These are phyloP conservation scores for Parathielavia appendiculata DNA, from an alignment of 495 filamentous ascomycete species.

Conservation along the genomic window DNA sequence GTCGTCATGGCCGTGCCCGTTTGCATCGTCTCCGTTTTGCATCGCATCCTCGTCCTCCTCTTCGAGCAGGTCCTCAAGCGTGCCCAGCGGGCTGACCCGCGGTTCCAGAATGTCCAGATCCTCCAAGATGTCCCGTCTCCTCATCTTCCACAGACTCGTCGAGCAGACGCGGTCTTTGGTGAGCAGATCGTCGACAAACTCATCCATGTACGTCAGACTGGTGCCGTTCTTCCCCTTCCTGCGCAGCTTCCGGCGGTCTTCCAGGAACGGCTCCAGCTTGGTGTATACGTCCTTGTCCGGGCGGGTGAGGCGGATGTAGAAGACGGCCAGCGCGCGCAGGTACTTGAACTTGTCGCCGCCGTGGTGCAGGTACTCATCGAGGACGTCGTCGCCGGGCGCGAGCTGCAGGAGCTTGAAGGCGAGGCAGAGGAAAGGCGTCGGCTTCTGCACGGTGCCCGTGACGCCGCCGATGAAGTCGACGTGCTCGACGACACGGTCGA, in stretches of 20 bases:
- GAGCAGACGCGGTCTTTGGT: conserved; percentile 86
- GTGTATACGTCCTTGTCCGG: conserved; percentile 73
- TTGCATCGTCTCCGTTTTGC: conserved; percentile 32
- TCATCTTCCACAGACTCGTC: conserved; percentile 89
- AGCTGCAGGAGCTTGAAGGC: conserved; percentile 93
- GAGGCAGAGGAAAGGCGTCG: conserved; percentile 89
- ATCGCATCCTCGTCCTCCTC: conserved; percentile 51
- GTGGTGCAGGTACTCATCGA: conserved; percentile 74
- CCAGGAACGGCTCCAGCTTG: conserved; percentile 74
- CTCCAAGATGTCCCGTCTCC: conserved; percentile 74
- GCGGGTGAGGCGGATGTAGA: conserved; percentile 90
- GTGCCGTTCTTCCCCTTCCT: conserved; percentile 66
- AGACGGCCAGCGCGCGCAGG: conserved; percentile 76
- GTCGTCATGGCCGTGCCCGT: conserved; percentile 21
- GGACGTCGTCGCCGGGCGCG: conserved; percentile 67
- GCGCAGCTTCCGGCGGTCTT: conserved; percentile 78
- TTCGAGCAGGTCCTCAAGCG: conserved; percentile 76
- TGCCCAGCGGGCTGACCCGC: conserved; percentile 76
- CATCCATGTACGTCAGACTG: conserved; percentile 76
- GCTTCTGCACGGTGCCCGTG: conserved; percentile 73
- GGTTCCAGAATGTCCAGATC: conserved; percentile 84
- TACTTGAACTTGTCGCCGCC: conserved; percentile 81
- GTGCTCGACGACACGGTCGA: conserved; percentile 83
- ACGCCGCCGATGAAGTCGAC: conserved; percentile 78
- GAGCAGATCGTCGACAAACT: conserved; percentile 88